phyloP scores from a whole-genome alignment of 2,329 filamentous ascomycete species.

The Aspergillus fructus region DNA sequence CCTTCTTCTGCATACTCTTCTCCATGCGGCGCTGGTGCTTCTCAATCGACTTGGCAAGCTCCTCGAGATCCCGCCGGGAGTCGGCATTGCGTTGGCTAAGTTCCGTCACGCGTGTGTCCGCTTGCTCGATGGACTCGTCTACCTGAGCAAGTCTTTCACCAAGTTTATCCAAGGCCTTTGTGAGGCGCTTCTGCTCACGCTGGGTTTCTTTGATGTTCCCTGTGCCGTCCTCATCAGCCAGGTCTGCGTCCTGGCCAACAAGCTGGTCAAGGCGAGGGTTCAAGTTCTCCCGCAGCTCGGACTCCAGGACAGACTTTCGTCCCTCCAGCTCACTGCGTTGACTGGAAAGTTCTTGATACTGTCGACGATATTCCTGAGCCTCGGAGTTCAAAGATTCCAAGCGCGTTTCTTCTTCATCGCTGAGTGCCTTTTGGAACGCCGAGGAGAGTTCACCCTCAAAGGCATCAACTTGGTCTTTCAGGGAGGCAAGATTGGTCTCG shows the following conservation, averaged over 20 bases:
- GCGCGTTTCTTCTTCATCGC: constrained; percentile 75
- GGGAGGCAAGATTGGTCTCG: constrained; percentile 70
- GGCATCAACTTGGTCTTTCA: constrained; percentile 71
- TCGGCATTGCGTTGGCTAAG: constrained; percentile 60
- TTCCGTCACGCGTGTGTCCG: constrained; percentile 54
- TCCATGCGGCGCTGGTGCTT: constrained; percentile 87
- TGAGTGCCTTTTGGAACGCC: constrained; percentile 89
- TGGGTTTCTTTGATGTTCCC: constrained; percentile 74
- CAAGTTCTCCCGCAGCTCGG: constrained; percentile 85
- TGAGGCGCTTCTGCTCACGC: constrained; percentile 75
- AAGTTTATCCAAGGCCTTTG: constrained; percentile 65
- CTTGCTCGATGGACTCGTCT: constrained; percentile 69
- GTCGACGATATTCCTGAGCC: constrained; percentile 71
- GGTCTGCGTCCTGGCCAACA: constrained; percentile 70
- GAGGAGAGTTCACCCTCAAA: constrained; percentile 79
- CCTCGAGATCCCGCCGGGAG: constrained; percentile 70
- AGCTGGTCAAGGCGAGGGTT: constrained; percentile 85
- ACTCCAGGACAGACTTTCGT: constrained; percentile 78
- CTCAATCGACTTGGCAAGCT: constrained; percentile 74
- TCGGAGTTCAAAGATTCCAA: constrained; percentile 68
- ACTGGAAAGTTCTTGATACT: constrained; percentile 73
- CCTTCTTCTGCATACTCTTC: constrained; percentile 86
- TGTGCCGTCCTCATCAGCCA: constrained; percentile 56
- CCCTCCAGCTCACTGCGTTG: constrained; percentile 75
- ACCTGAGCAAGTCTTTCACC: constrained; percentile 70